A percentile compares a stretch with the other conserved stretches of the same genome.
phyloP scores from a whole-genome alignment of 2,329 filamentous ascomycete species.

The Ampelomyces quisqualis region DNA sequence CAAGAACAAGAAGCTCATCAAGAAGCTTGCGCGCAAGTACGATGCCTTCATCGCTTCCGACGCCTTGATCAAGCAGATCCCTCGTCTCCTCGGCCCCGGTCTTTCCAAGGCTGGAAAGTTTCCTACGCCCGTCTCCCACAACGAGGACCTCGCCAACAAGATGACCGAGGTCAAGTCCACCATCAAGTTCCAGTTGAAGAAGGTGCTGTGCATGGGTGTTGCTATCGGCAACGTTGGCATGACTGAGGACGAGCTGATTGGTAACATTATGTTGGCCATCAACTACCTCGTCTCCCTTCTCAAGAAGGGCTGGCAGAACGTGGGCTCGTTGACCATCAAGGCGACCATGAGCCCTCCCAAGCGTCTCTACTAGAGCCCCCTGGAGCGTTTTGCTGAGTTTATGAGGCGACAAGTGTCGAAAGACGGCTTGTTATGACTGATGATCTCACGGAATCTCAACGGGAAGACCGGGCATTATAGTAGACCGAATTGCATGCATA shows the following conservation, averaged over 20 bases:
- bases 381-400: constrained; percentile 18
- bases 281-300: constrained; percentile 99
- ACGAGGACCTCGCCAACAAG: constrained; percentile 90
- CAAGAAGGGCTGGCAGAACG: constrained; percentile 99
- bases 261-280: constrained; percentile 99
- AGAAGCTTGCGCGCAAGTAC: constrained; percentile 99
- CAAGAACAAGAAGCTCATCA: constrained; percentile 99
- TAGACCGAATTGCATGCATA: constrained; percentile 37
- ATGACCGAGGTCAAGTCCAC: constrained; percentile 99
- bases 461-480: constrained; percentile 29
- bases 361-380: constrained; percentile 80
- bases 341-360: constrained; percentile 99
- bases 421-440: constrained; percentile 18
- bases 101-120: constrained; percentile 85
- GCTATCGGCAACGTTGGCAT: constrained; percentile 98
- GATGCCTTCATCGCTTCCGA: constrained; percentile 98
- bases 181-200: constrained; percentile 99
- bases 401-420: constrained; percentile 16
- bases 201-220: constrained; percentile 99
- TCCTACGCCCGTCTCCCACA: constrained; percentile 96
- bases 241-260: constrained; percentile 91
- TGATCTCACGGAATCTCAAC: constrained; percentile 24
- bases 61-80: constrained; percentile 98
- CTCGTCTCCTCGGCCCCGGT: constrained; percentile 87
- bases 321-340: constrained; percentile 99